Evolutionary conservation across 1,139 yeast genomes (phyloP), one percentile per base, ranked within the genome.

Genomic region (Candida smagusa): DNA sequence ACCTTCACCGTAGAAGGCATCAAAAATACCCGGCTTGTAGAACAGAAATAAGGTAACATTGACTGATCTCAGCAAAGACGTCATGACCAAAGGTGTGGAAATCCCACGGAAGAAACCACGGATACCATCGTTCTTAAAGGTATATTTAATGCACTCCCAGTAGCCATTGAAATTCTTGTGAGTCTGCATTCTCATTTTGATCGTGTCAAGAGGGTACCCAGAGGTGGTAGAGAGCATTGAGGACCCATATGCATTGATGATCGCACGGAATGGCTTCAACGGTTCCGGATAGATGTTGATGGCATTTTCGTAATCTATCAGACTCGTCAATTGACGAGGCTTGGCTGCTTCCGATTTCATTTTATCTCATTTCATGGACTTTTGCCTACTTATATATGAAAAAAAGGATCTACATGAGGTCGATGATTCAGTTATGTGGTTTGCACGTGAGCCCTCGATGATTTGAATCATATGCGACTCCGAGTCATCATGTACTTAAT

Each of bases 151-250:
- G 54, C 95, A 87, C 40, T 79, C 80, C 45, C 70, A 59, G 33
- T 82, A 74, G 33, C 78, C 71, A 9, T 65, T 63, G 59, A 78
- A 86, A 33, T 74, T 71, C 36, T 59, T 58, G 57, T 85, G 84
- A 0, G 95, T 84, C 56, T 88, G 96, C 78, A 85, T 81, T 45
- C 96, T 63, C 0, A 95, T 86, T 57, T 88, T 88, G 40, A 88
- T 71, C 8, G 95, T 83, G 55, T 88, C 96, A 35, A 88, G 59
- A 0, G 96, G 96, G 53, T 81, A 87, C 7, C 94, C 95, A n/a
- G 79, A 71, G 6, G 79, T 69, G 1, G 90, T 84, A 9, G 92
- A 75, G 9, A 77, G 61, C 36, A 84, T 59, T 0, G 94, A 82
- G 1, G 95, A 73, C 0, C 78, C 63, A 49, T 80, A 82, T 2